Evolutionary conservation across 1,284 basidiomycete genomes (phyloP), one percentile per base, ranked within the genome.

Genomic region (Sparassis latifolia): DNA sequence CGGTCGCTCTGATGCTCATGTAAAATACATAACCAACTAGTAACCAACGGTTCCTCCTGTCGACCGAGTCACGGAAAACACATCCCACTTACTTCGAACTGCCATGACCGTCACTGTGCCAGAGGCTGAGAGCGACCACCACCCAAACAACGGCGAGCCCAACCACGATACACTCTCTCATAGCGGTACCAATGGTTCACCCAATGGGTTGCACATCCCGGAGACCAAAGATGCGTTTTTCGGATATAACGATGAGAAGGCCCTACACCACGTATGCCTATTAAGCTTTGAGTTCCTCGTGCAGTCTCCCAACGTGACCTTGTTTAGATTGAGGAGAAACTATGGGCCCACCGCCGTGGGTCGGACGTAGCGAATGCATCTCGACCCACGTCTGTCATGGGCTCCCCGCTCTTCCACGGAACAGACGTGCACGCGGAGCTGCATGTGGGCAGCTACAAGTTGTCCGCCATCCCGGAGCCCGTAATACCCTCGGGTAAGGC

Each of bases 201-300:
- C 64, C 2, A 59, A 62, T 3, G 66, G 63, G 5, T 57, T 85
- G n/a, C 61, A 71, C 43, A 79, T 82, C 32, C 80, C 83, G 1
- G 74, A 82, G 58, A 66, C 78, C 5, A 74, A 77, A 54, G 84
- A 87, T 61, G 84, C 82, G 0, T 89, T 82, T 66, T 89, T 86
- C 63, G 82, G 82, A 3, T 89, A 89, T 64, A 74, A 73, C 30
- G 86, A 89, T 56, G 87, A 89, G 68, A 86, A 83, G 60, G 80
- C 70, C 42, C 71, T 84, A 42, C 79, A 82, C 58, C 86, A 86
- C 57, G 87, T 89, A 70, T 58, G 80, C 74, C 33, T 33, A 35
- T n/a, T 42, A 37, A 12, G 7, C 35, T 6, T 37, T 37, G 12
- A 37, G 12, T 7, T 7, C 35, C 12, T 12, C 35, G 12, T 6